Evolutionary conservation across 2,329 filamentous ascomycete species (phyloP), one percentile per base, ranked within the genome.

Genomic region (Neonectria magnoliae): DNA sequence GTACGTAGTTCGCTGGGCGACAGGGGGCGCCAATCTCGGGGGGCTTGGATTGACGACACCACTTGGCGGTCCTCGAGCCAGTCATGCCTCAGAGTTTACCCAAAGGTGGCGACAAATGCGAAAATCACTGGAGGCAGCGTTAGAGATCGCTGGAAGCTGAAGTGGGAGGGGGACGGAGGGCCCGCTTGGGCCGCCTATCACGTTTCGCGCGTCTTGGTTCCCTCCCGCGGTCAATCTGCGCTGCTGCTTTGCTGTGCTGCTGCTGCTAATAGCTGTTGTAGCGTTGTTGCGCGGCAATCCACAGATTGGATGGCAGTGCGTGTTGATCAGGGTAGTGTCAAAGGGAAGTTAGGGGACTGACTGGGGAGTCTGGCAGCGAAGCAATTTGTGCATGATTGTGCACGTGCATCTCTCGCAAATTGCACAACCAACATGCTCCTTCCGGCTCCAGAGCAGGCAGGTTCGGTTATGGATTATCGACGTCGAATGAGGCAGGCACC

Each of bases 291-390:
- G 50, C 50, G 48, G 38, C 29, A 47, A 56, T 59, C 68, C 69
- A 61, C 66, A 66, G 69, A 73, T 71, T 60, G 65, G 63, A 73
- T 68, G 68, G 67, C 65, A 52, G 63, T 66, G 64, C 60, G 57
- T 72, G 69, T 65, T 71, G 71, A 71, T 70, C 69, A 67, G 66
- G 70, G 68, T 69, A 36, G n/a, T 57, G 59, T 44, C 60, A 60
- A 63, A 58, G 60, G 50, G 62, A 65, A 60, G 51, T 13, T 29
- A 33, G 48, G 48, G 27, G 31, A 33, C 25, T 2, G n/a, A 25
- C 22, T 11, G 27, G 27, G 8, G 45, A n/a, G 20, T n/a, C n/a
- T 25, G 8, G 14, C 45, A 50, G 16, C n/a, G 27, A 50, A 6
- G 8, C n/a, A 51, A 51, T 33, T 51, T 51, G 48, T 51, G 48